Evolutionary conservation across 1,284 basidiomycete genomes (phyloP), one percentile per base, ranked within the genome.

Genomic region (Melanopsichium pennsylvanicum): DNA sequence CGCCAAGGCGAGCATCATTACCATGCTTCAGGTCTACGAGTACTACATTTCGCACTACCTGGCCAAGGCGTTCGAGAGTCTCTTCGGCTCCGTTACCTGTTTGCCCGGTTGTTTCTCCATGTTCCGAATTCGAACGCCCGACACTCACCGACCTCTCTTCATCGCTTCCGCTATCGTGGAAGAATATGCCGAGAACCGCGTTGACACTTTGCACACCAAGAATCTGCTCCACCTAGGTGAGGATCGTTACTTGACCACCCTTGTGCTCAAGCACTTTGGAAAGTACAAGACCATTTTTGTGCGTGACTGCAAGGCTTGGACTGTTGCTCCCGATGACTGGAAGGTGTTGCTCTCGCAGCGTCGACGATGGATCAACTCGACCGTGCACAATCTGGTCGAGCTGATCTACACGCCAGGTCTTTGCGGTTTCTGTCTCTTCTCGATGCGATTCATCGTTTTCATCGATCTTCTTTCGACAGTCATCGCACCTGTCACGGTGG

Each of bases 351-450:
- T 98, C n/a, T 96, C 93, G 10, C 95, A 99, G 82, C 89, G 94
- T 84, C 90, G 94, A 84, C 90, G 93, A 76, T 98, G 96, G 96
- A 99, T 98, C 84, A 98, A 98, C 84, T 97, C 93, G 32, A 99
- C 95, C 0, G 89, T 98, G 26, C 95, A 99, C 84, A 98, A 99
- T 82, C 84, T 98, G 61, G 91, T 88, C 43, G 95, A 97, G 82
- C 85, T 98, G 32, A 85, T 97, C 62, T 92, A 92, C 84, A 84
- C 97, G 75, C 91, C 94, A 38, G 90, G 93, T 68, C 88, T 97
- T 62, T 97, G 93, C 76, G 93, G 94, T 61, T 95, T 96, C 87
- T 97, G 93, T 52, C 66, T 76, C 18, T 81, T 98, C 86, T 97
- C 93, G 4, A 97, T 99, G 95, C 88, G 95, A 21, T 98, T 97